Evolutionary conservation across 129 eudicot genomes (phyloP).

Genomic region (Helichrysum umbraculigerum): DNA sequence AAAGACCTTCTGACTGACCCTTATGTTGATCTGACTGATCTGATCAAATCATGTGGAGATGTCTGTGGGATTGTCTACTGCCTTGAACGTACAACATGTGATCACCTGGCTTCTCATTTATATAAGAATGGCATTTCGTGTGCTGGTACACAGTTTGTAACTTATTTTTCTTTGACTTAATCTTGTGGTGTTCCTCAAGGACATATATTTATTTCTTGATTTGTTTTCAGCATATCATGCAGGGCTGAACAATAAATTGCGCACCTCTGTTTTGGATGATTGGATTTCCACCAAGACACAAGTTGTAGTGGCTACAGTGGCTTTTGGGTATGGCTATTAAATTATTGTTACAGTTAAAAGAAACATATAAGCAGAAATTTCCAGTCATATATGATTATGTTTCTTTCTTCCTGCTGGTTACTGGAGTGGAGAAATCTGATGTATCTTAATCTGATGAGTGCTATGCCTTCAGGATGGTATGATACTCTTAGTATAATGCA

Average conservation of each 20-base stretch:
- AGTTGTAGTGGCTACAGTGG: slow-evolving; percentile 97
- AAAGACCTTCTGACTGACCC: slow-evolving; percentile 85
- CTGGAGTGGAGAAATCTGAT: slow-evolving; percentile 46
- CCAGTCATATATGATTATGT: slow-evolving; percentile 11
- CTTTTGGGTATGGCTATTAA: slow-evolving; percentile 73
- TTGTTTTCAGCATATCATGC: slow-evolving; percentile 88
- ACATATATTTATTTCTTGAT: slow-evolving; percentile 17
- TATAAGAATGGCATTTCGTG: slow-evolving; percentile 67
- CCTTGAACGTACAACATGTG: slow-evolving; percentile 89
- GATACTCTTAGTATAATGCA: slow-evolving; percentile 25
- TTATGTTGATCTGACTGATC: slow-evolving; percentile 68
- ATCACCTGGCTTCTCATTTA: slow-evolving; percentile 78
- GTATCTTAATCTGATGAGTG: slow-evolving; percentile 29
- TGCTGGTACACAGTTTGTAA: slow-evolving; percentile 52
- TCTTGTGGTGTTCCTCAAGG: slow-evolving; percentile 21
- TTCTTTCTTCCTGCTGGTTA: slow-evolving; percentile 28
- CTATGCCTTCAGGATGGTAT: slow-evolving; percentile 86
- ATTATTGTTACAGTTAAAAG: slow-evolving; percentile 4
- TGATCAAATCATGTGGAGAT: slow-evolving; percentile 74
- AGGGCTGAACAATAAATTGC: slow-evolving; percentile 80
- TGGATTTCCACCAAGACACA: slow-evolving; percentile 91
- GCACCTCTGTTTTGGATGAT: slow-evolving; percentile 84
- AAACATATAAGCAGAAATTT: slow-evolving; percentile 18
- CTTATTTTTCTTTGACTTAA: slow-evolving; percentile 10
- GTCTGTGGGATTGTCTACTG: slow-evolving; percentile 89